phyloP scores from a whole-genome alignment of 2,329 filamentous ascomycete species.

The Cladorrhinum sp. region DNA sequence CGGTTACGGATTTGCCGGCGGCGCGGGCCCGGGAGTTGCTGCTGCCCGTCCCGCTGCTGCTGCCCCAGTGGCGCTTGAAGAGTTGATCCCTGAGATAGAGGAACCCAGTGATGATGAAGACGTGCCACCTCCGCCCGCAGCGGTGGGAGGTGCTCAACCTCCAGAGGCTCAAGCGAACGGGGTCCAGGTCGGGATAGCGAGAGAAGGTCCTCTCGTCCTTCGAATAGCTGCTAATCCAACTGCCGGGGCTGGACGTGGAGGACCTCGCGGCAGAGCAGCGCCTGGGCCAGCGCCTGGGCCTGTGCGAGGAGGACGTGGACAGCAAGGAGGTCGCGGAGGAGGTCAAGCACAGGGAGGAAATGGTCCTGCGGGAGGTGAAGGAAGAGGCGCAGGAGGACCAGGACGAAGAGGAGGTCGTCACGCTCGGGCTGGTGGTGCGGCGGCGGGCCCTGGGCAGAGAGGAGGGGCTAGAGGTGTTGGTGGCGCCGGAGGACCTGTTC shows the following conservation, averaged over 20 bases:
- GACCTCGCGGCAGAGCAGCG: conserved; percentile 30
- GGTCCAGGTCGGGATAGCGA: conserved; percentile 45
- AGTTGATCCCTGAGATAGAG: conserved; percentile 32
- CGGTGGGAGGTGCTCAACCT: conserved; percentile 24
- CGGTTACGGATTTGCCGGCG: conserved; percentile 44
- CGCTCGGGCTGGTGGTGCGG: not conserved
- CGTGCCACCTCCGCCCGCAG: conserved; percentile 25
- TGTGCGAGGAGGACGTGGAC: conserved; percentile 14
- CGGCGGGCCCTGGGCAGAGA: conserved; percentile 1
- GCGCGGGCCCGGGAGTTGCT: conserved; percentile 18
- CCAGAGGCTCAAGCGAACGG: conserved; percentile 28
- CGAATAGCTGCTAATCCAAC: conserved; percentile 43
- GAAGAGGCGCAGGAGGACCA: not conserved
- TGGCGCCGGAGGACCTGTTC: conserved; percentile 10
- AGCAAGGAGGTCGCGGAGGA: conserved; percentile 19
- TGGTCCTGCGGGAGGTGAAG: no score
- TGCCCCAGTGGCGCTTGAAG: conserved; percentile 1
- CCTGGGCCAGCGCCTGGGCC: conserved; percentile 1
- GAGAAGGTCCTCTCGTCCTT: conserved; percentile 56
- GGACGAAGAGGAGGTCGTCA: conserved; percentile 14
- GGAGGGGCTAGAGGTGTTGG: conserved; percentile 13
- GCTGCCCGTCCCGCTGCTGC: conserved; percentile 5
- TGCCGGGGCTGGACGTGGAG: conserved; percentile 29
- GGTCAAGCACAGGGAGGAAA: conserved; percentile 2
- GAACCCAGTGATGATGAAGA: conserved; percentile 36